A percentile compares a stretch with the other conserved stretches of the same genome.
Conservation (phyloP, 352 stramenopile genomes). For the Phytophthora pini region DNA sequence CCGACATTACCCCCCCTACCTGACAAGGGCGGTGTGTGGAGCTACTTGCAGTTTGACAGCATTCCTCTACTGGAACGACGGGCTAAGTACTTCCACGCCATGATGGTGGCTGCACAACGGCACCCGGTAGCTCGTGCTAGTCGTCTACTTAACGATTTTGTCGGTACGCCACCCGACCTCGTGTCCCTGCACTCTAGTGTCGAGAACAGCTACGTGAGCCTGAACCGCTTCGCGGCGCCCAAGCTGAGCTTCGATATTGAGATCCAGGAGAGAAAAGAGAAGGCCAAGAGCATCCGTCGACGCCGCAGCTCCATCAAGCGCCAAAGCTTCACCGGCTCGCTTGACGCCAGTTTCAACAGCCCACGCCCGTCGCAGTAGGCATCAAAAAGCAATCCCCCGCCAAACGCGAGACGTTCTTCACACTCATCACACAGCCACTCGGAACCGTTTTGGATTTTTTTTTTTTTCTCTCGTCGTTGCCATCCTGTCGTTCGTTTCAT, state of each 20-base stretch:
- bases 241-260: conserved; percentile 74
- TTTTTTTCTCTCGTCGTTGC: conserved; percentile 18
- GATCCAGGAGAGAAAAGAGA: conserved; percentile 77
- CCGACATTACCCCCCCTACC: conserved; percentile 57
- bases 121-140: conserved; percentile 53
- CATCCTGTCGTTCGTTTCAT: conserved; percentile 22
- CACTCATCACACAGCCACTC: conserved; percentile 24
- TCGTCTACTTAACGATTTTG: conserved; percentile 73
- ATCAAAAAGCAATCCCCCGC: conserved; percentile 10
- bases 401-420: conserved; percentile 30
- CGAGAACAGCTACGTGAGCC: conserved; percentile 77
- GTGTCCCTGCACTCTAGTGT: conserved; percentile 62
- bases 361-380: conserved; percentile 27
- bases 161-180: conserved; percentile 67
- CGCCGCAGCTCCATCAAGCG: conserved; percentile 55
- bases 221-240: conserved; percentile 78
- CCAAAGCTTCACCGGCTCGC: conserved; percentile 43
- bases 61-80: conserved; percentile 66
- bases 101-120: conserved; percentile 64
- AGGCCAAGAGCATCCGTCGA: conserved; percentile 67
- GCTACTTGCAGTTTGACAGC: conserved; percentile 73
- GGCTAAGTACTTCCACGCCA: conserved; percentile 69
- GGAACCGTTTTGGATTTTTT: conserved; percentile 39
- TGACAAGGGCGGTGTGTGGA: conserved; percentile 76
- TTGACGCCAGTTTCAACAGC: conserved; percentile 27